Evolutionary conservation across 192 early-diverging fungal species (phyloP).

Genomic region (Backusella parvicylindrica): DNA sequence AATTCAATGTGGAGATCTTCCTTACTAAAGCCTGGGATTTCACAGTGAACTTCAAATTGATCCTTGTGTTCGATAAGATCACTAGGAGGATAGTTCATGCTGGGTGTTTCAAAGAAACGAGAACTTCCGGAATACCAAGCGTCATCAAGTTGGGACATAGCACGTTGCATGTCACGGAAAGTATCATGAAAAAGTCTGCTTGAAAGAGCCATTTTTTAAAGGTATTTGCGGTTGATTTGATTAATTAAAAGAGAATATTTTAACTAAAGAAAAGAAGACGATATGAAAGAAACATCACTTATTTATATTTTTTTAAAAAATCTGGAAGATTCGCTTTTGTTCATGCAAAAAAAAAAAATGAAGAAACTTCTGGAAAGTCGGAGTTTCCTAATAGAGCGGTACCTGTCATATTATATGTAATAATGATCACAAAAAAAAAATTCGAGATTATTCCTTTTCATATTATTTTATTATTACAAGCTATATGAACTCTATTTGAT

Average conservation of each 20-base stretch:
- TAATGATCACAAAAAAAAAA: not conserved
- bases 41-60: constrained; percentile 29
- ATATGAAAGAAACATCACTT: not conserved
- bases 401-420: not conserved
- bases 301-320: not conserved
- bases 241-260: not conserved
- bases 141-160: constrained; percentile 29
- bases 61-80: constrained; percentile 33
- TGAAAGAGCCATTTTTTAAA: constrained; percentile 19
- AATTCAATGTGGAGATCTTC: constrained; percentile 36
- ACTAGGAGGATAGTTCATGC: constrained; percentile 20
- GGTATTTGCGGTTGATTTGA: not conserved
- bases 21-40: constrained; percentile 35
- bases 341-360: not conserved
- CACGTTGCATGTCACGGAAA: constrained; percentile 25
- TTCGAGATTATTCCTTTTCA: not conserved
- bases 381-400: not conserved
- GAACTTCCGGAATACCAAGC: constrained; percentile 13
- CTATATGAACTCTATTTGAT: not conserved
- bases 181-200: constrained; percentile 18
- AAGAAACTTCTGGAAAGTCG: not conserved
- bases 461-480: not conserved
- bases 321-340: not conserved
- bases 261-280: not conserved
- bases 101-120: constrained; percentile 4